A percentile compares a stretch with the other conserved stretches of the same genome.
phyloP scores from a whole-genome alignment of 2,329 filamentous ascomycete species.

The Aspergillus carbonarius region DNA sequence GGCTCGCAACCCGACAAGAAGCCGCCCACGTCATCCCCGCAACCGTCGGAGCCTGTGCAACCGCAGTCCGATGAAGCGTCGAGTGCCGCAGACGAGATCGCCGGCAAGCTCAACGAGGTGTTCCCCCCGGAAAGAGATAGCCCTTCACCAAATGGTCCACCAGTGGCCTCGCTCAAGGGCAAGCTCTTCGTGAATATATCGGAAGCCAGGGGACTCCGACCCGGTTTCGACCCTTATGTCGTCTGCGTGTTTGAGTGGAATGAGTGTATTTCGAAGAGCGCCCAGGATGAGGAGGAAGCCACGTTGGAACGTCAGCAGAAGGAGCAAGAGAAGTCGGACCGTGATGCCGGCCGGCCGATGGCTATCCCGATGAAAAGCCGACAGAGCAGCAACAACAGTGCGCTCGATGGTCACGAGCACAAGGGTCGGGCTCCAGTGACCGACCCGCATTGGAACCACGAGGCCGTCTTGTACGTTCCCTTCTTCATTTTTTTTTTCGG shows the following conservation, averaged over 20 bases:
- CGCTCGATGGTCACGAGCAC: slow-evolving; percentile 63
- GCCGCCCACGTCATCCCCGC: slow-evolving; percentile 26
- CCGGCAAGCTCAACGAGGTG: slow-evolving; percentile 38
- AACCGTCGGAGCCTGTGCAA: slow-evolving; percentile 18
- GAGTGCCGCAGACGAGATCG: slow-evolving; percentile 35
- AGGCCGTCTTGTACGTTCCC: slow-evolving; percentile 81
- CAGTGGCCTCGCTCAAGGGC: slow-evolving; percentile 73
- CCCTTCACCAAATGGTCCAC: slow-evolving; percentile 50
- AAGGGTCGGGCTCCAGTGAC: slow-evolving; percentile 66
- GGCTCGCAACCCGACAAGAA: slow-evolving; percentile 38
- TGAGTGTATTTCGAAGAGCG: slow-evolving; percentile 89
- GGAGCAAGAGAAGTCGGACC: slow-evolving; percentile 65
- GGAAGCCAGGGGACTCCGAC: slow-evolving; percentile 78
- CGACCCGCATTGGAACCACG: slow-evolving; percentile 92
- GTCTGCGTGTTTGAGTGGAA: slow-evolving; percentile 96
- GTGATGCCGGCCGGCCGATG: slow-evolving; percentile 81
- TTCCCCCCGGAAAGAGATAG: slow-evolving; percentile 30
- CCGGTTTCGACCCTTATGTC: slow-evolving; percentile 86
- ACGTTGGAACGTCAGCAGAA: slow-evolving; percentile 61
- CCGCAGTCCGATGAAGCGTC: slow-evolving; percentile 24
- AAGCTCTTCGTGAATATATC: slow-evolving; percentile 87
- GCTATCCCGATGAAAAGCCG: slow-evolving; percentile 96
- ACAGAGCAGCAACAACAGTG: slow-evolving; percentile 92
- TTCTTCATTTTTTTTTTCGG: neutral
- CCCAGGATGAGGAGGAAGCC: slow-evolving; percentile 61